These are phyloP conservation scores for Haemoproteus tartakovskyi DNA, from an alignment of 169 alveolate genomes.

Conservation along the genomic window DNA sequence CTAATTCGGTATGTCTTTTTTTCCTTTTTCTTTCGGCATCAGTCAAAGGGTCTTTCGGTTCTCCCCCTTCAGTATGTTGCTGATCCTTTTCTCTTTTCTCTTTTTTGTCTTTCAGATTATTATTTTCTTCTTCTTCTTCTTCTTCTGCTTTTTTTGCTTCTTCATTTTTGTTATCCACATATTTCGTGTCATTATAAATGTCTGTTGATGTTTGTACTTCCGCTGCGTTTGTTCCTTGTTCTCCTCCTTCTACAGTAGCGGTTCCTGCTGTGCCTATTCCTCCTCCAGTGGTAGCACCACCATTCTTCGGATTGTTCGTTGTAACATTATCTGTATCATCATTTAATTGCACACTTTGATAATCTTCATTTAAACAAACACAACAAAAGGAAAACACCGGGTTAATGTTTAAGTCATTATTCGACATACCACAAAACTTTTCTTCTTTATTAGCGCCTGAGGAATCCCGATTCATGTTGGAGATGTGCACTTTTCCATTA, in stretches of 20 bases:
- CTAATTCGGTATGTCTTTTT: background rate
- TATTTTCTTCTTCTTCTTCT: background rate
- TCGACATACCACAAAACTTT: slow-evolving; percentile 50
- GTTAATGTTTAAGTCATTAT: slow-evolving; percentile 39
- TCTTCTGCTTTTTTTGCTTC: background rate
- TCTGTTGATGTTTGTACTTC: no score
- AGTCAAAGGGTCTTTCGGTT: background rate
- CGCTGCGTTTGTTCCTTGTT: no score
- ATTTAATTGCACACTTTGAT: slow-evolving; percentile 24
- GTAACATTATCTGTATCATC: slow-evolving; percentile 13
- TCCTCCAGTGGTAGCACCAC: background rate
- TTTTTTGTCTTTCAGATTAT: background rate
- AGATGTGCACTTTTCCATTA: background rate
- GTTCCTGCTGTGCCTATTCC: no score
- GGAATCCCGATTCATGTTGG: background rate
- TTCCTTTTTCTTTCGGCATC: background rate
- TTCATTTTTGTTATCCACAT: background rate
- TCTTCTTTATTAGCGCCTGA: slow-evolving; percentile 22
- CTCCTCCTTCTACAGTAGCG: no score
- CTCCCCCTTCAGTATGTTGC: background rate
- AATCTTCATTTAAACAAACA: slow-evolving; percentile 48
- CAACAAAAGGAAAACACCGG: slow-evolving; percentile 41
- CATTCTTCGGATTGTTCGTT: slow-evolving; percentile 7
- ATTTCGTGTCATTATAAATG: no score
- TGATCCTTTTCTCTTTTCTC: background rate